Percentiles rank a stretch among this genome's conserved stretches.
Conservation (phyloP, 2,329 filamentous ascomycete species). For the Coleophoma crateriformis region DNA sequence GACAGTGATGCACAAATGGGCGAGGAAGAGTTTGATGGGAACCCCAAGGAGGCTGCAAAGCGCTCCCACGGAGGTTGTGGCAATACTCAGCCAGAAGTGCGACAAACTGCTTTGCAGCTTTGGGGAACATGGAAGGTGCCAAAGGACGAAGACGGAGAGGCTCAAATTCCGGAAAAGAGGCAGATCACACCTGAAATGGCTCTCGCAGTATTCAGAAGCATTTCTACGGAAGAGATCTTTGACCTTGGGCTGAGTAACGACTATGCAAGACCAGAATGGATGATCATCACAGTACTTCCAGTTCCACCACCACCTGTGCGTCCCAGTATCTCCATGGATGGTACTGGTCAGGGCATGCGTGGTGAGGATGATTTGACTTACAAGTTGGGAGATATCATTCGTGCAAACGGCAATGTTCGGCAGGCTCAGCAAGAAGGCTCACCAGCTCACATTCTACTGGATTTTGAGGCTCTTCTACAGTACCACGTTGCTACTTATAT, state of each 20-base stretch:
- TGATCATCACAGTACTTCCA: slow-evolving; percentile 91
- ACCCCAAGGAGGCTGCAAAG: slow-evolving; percentile 43
- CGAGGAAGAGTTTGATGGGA: slow-evolving; percentile 62
- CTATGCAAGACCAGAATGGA: slow-evolving; percentile 96
- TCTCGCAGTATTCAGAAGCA: slow-evolving; percentile 79
- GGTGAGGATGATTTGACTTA: slow-evolving; percentile 99
- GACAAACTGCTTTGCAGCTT: slow-evolving; percentile 80
- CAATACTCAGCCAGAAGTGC: slow-evolving; percentile 82
- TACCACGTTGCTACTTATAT: slow-evolving; percentile 99
- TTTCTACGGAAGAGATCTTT: slow-evolving; percentile 73
- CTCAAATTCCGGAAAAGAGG: slow-evolving; percentile 71
- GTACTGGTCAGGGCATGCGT: slow-evolving; percentile 83
- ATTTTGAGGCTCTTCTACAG: slow-evolving; percentile 88
- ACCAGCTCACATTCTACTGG: slow-evolving; percentile 81
- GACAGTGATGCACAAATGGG: slow-evolving; percentile 69
- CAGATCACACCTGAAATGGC: slow-evolving; percentile 79
- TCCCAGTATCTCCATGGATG: slow-evolving; percentile 95
- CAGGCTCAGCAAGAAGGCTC: slow-evolving; percentile 89
- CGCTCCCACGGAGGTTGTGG: slow-evolving; percentile 83
- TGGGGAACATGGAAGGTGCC: slow-evolving; percentile 67
- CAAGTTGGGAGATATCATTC: slow-evolving; percentile 97
- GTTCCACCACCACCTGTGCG: slow-evolving; percentile 94
- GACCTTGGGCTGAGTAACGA: slow-evolving; percentile 91
- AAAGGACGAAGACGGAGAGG: slow-evolving; percentile 68
- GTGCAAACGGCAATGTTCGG: slow-evolving; percentile 91